phyloP scores from a whole-genome alignment of 768 basidiomycete genomes.

The Melanogaster broomeanus region DNA sequence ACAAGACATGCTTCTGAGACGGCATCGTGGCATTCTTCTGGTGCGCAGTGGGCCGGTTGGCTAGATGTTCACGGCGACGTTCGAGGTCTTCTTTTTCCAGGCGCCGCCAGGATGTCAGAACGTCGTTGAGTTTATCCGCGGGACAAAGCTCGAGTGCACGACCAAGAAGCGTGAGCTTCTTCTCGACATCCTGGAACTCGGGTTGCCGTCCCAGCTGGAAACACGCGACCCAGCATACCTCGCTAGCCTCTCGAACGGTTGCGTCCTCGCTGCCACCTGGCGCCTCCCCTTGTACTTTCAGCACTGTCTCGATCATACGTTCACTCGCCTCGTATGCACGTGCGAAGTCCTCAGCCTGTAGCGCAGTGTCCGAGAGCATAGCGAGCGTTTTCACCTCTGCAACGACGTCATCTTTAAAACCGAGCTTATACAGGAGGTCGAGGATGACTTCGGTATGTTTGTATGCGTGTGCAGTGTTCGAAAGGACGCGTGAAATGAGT shows the following conservation, averaged over 20 bases:
- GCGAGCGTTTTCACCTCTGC: slow-evolving; percentile 82
- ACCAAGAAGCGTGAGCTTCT: slow-evolving; percentile 73
- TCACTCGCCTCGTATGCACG: slow-evolving; percentile 73
- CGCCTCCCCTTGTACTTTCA: slow-evolving; percentile 43
- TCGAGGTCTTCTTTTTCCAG: slow-evolving; percentile 68
- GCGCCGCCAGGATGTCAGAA: slow-evolving; percentile 77
- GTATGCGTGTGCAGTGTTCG: slow-evolving; percentile 83
- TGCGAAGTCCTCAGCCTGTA: slow-evolving; percentile 78
- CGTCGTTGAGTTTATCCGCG: slow-evolving; percentile 70
- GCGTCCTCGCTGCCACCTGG: slow-evolving; percentile 36
- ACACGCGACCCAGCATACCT: slow-evolving; percentile 90
- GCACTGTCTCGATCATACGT: slow-evolving; percentile 66
- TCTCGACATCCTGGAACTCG: slow-evolving; percentile 67
- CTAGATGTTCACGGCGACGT: slow-evolving; percentile 46
- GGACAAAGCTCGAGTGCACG: slow-evolving; percentile 87
- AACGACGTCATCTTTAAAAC: slow-evolving; percentile 67
- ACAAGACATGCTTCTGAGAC: slow-evolving; percentile 43
- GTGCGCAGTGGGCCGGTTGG: slow-evolving; percentile 19
- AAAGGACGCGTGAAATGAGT: slow-evolving; percentile 84
- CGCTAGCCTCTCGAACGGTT: slow-evolving; percentile 58
- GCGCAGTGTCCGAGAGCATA: slow-evolving; percentile 89
- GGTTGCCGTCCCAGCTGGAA: slow-evolving; percentile 85
- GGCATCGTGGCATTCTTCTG: slow-evolving; percentile 17
- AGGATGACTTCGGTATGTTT: slow-evolving; percentile 91
- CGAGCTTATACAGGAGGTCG: slow-evolving; percentile 87